Conservation (phyloP, 108 stramenopile genomes). For the Nannochloropsis salina region DNA sequence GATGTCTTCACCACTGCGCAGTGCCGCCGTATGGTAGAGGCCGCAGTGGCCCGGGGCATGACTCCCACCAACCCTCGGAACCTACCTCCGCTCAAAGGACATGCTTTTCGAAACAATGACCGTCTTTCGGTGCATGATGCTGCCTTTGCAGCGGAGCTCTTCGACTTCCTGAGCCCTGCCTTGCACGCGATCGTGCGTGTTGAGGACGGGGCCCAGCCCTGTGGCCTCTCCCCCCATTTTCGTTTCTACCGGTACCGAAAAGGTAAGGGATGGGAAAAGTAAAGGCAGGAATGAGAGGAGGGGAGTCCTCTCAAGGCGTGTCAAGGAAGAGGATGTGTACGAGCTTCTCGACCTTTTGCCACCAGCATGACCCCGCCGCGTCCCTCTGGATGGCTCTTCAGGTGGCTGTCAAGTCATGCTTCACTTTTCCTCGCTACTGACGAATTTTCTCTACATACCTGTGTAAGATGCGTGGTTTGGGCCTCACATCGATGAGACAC, state of each 20-base stretch:
- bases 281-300: background rate
- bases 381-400: too few relatives aligned
- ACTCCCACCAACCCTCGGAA: slow-evolving; percentile 1
- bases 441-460: background rate
- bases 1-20: background rate
- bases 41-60: background rate
- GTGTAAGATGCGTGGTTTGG: background rate
- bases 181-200: background rate
- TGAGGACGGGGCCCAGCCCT: background rate
- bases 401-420: background rate
- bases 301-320: background rate
- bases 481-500: slow-evolving; percentile 3
- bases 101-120: slow-evolving; percentile 11
- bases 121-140: slow-evolving; percentile 9
- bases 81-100: background rate
- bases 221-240: background rate
- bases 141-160: background rate
- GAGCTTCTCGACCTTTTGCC: background rate
- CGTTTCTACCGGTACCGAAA: background rate
- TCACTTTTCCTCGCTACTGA: background rate
- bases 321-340: background rate
- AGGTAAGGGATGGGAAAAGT: background rate
- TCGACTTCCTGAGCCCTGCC: background rate
- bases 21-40: background rate
- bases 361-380: background rate